Base-by-base conservation (phyloP, 352 stramenopile genomes). In the Phytophthora citrophthora region DNA sequence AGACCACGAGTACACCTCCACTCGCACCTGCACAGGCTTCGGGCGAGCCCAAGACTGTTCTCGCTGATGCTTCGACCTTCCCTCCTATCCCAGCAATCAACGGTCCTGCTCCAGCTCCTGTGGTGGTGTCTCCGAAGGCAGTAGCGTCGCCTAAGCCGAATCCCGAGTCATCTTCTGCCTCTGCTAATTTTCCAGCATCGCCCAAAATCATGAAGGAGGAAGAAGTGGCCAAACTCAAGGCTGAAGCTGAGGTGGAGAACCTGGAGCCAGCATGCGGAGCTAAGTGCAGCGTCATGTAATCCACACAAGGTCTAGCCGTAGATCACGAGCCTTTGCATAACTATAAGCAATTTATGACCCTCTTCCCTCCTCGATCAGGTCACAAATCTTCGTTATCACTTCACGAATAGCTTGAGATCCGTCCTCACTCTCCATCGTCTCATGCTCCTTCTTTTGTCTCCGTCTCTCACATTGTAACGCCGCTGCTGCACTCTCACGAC, bases 211-310 rank as follows among this genome's bases (percentile, higher is more conserved):
- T 69, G 12, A 68, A 73, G 4, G 55, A 64, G 38, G 65, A 69
- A 18, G 67, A 79, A 26, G 55, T 76, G n/a, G 66, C 56, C 11
- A 46, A 68, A 23, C 26, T 76, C n/a, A 72, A 76, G 34, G 66
- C 56, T 2, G 66, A 78, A 31, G 70, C 69, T 11, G 61, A 73
- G 31, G 66, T 73, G 47, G 66, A 72, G 36, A 68, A 64, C 39
- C 27, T 89, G 9, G 67, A 86, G 41, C 76, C 76, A 43, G 63
- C 62, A 15, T 86, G 80, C 43, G 77, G 68, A 57, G 58, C 66
- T 51, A 71, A 72, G 53, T 90, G 81, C 75, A 54, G 57, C 60
- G 51, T 90, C 77, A 89, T 89, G 81, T 90, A 79, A 54, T 13
- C 40, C 34, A 44, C 36, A 20, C n/a, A 29, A 41, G 27, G 38